A percentile compares a stretch with the other conserved stretches of the same genome.
phyloP scores from a whole-genome alignment of 83 land plant genomes.

The Picea abies region DNA sequence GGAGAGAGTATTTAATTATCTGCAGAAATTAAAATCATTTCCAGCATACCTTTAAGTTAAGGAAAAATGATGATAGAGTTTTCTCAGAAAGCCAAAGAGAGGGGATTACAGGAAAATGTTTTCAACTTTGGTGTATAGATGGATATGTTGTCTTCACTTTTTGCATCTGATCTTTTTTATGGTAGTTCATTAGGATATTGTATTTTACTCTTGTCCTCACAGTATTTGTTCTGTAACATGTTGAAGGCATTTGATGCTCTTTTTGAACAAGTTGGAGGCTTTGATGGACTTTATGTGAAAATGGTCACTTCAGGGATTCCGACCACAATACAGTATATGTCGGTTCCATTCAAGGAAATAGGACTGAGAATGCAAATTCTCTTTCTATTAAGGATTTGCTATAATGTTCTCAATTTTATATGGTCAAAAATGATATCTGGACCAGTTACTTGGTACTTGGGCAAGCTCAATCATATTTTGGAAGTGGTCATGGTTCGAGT shows the following conservation, averaged over 20 bases:
- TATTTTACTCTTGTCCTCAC: neutral
- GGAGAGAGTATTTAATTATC: neutral
- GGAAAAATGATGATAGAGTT: too few relatives aligned
- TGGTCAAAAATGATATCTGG: neutral
- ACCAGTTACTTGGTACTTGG: conserved; percentile 16
- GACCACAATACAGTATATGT: conserved; percentile 69
- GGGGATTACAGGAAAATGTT: neutral
- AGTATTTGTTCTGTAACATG: neutral
- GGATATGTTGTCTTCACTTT: neutral
- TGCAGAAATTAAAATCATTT: neutral
- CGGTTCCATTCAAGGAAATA: conserved; percentile 83
- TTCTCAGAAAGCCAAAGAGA: neutral
- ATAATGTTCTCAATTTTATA: neutral
- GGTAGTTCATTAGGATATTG: neutral
- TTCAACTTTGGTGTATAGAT: neutral
- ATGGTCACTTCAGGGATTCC: conserved; percentile 74
- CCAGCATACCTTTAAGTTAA: neutral
- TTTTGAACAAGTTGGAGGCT: conserved; percentile 82
- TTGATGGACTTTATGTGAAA: conserved; percentile 76
- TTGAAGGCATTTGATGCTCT: conserved; percentile 65
- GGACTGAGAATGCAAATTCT: conserved; percentile 44
- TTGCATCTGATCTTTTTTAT: neutral
- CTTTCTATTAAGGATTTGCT: conserved; percentile 13
- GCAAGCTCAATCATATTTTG: conserved; percentile 35
- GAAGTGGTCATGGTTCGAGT: conserved; percentile 72